Evolutionary conservation across 345 rosid species (phyloP).

Genomic region (Rhodomyrtus tomentosa): DNA sequence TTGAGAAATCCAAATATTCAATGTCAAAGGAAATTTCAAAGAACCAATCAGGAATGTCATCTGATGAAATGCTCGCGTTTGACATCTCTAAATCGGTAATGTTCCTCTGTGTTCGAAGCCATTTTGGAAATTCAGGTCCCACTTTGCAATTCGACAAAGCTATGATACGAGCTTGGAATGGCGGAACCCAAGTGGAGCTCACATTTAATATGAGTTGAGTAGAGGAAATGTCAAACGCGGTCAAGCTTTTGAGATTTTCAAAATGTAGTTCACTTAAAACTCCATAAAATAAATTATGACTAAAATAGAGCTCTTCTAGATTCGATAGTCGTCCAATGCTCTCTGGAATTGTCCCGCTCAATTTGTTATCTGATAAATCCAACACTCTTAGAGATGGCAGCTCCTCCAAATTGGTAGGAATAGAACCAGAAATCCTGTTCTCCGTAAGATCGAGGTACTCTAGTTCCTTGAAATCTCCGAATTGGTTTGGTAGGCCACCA

Average conservation of each 20-base stretch:
- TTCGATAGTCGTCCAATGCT: background rate
- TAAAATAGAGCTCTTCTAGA: accelerated
- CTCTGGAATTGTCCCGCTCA: background rate
- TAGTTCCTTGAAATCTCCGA: background rate
- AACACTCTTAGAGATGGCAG: background rate
- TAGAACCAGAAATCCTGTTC: background rate
- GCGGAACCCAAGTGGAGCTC: background rate
- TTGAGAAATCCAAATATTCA: background rate
- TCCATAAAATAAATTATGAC: accelerated
- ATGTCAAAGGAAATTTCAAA: background rate
- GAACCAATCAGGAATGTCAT: background rate
- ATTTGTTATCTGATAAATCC: accelerated
- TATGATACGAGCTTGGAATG: background rate
- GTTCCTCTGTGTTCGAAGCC: background rate
- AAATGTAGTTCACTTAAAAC: background rate
- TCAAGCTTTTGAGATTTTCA: background rate
- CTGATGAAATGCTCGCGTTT: background rate
- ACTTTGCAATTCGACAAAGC: background rate
- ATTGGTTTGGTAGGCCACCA: background rate
- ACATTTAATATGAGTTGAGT: background rate
- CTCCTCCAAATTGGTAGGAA: background rate
- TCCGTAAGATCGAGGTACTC: background rate
- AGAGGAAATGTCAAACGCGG: accelerated
- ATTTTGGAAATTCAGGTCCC: background rate
- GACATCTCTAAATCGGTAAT: background rate